Percentiles rank a stretch among this genome's conserved stretches.
Evolutionary conservation across 352 stramenopile genomes (phyloP).

Genomic region (Pythium pyrilobum): DNA sequence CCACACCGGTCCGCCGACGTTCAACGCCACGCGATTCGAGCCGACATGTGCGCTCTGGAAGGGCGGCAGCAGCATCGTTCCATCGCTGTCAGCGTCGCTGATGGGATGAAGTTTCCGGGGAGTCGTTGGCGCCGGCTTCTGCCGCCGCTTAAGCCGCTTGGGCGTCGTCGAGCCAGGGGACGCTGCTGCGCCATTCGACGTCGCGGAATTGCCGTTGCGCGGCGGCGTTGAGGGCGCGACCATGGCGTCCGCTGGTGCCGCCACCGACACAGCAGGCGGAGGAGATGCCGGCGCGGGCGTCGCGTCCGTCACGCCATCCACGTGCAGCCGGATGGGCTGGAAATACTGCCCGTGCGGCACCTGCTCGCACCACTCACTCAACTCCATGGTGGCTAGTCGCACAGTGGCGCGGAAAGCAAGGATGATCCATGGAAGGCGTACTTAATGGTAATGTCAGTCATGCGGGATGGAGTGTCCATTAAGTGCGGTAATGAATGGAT

Average conservation of each 20-base stretch:
- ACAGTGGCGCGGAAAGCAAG: neutral
- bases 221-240: constrained; percentile 5
- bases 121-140: constrained; percentile 18
- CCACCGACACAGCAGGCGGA: neutral
- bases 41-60: constrained; percentile 40
- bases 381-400: constrained; percentile 15
- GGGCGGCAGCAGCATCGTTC: constrained; percentile 31
- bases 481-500: constrained; percentile 11
- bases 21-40: constrained; percentile 40
- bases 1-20: constrained; percentile 71
- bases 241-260: neutral
- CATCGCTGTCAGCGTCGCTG: constrained; percentile 15
- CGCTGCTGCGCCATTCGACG: neutral
- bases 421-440: constrained; percentile 7
- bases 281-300: neutral
- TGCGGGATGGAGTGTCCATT: constrained; percentile 9
- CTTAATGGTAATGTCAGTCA: constrained; percentile 10
- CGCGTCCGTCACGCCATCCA: neutral
- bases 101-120: neutral
- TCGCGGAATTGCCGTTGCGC: neutral
- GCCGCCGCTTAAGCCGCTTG: constrained; percentile 21
- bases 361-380: constrained; percentile 25
- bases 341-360: constrained; percentile 24
- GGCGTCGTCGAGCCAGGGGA: constrained; percentile 12
- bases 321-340: constrained; percentile 20